Base-by-base conservation (phyloP, 768 basidiomycete species). In the Pleurotus cornucopiae region DNA sequence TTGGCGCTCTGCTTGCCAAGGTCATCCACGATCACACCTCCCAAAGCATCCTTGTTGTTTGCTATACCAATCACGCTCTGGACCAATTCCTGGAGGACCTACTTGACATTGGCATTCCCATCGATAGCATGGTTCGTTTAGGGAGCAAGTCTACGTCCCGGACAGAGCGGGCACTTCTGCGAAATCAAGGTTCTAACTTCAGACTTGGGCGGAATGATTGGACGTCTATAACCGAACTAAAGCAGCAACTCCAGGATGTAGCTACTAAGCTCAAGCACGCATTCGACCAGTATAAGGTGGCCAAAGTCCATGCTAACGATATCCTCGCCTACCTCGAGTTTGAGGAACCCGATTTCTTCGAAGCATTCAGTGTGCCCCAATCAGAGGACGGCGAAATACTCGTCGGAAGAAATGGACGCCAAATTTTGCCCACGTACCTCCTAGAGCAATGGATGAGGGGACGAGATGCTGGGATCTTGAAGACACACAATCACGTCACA, bases 21-120 rank as follows among this genome's bases (percentile, higher is more conserved):
- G 69, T 77, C 3, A 66, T 87, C 3, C 77, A 86, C 47, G 75
- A 81, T 12, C 66, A 67, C 53, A 79, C 79, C 0, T 14, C 61
- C 0, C 71, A 75, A 49, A 81, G 64, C 0, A 86, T 89, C 20
- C 77, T 89, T 3, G 84, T 88, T 1, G 82, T 86, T 14, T 88
- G 86, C 60, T 88, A 81, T 58, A 89, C 87, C 1, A 89, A 89
- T 56, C 88, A 89, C 45, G 87, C 88, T 0, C 76, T 89, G 0
- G 87, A 89, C 58, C 82, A 87, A 49, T 84, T 89, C 54, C 73
- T 89, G 3, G 79, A 81, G 20, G 81, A 84, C 53, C 76, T 89
- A 2, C 63, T 88, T 2, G 73, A 75, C 16, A 82, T 83, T 26
- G 85, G 83, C 0, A 86, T 89, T 2, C 76, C 80, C 1, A 43